Evolutionary conservation across 75 land plant species (phyloP).

Genomic region (Selaginella moellendorffii): DNA sequence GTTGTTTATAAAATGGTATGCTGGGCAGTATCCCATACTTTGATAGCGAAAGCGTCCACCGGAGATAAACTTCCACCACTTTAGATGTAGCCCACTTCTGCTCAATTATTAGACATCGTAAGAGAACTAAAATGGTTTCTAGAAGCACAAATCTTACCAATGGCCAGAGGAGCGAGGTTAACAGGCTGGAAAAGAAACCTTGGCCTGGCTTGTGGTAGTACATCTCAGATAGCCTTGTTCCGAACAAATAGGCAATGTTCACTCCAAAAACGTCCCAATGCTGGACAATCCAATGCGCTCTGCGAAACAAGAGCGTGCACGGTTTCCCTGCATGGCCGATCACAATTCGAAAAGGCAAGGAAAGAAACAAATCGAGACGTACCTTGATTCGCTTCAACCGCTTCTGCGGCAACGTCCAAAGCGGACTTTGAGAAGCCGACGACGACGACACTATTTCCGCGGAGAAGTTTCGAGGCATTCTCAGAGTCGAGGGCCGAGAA

Average conservation of each 20-base stretch:
- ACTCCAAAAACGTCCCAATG: constrained; percentile 41
- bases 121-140: no score
- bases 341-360: background rate
- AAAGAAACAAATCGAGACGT: background rate
- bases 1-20: constrained; percentile 47
- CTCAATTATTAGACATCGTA: no score
- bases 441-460: constrained; percentile 48
- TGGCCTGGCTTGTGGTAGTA: constrained; percentile 42
- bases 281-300: constrained; percentile 49
- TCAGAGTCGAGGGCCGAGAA: constrained; percentile 42
- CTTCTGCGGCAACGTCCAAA: constrained; percentile 54
- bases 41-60: constrained; percentile 39
- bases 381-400: constrained; percentile 78
- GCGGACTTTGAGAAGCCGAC: constrained; percentile 68
- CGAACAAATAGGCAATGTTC: constrained; percentile 35
- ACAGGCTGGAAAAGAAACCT: constrained; percentile 18
- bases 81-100: constrained; percentile 49
- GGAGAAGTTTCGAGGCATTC: constrained; percentile 21
- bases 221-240: constrained; percentile 45
- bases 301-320: constrained; percentile 67
- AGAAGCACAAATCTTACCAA: constrained; percentile 21
- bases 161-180: constrained; percentile 32
- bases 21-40: constrained; percentile 51
- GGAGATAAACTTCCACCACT: constrained; percentile 48
- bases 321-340: constrained; percentile 41